Evolutionary conservation across 257 asterid species (phyloP).

Genomic region (Dorcoceras hygrometricum): DNA sequence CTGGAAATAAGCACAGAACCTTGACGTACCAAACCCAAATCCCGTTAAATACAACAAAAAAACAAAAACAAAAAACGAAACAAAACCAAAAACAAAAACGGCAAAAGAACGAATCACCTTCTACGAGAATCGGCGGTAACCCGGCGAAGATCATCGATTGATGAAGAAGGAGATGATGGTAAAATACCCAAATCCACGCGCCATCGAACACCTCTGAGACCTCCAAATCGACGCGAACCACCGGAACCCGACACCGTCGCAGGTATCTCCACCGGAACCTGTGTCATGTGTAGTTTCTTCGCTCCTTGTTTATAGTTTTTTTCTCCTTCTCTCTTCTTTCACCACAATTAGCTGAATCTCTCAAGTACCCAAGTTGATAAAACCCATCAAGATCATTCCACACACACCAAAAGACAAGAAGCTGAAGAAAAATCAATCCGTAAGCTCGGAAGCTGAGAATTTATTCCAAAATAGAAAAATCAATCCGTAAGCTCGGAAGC

Average conservation of each 20-base stretch:
- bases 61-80: neutral
- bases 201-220: constrained; percentile 92
- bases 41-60: neutral
- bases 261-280: constrained; percentile 22
- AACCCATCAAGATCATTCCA: neutral
- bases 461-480: neutral
- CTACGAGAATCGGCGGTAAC: constrained; percentile 64
- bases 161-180: constrained; percentile 64
- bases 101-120: constrained; percentile 8
- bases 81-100: no score
- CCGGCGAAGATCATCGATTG: constrained; percentile 82
- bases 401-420: neutral
- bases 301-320: constrained; percentile 4
- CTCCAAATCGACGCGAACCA: constrained; percentile 43
- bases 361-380: neutral
- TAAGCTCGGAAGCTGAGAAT: neutral
- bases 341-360: constrained; percentile 14
- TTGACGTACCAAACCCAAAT: neutral
- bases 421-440: neutral
- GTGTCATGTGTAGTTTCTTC: constrained; percentile 17
- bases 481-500: neutral
- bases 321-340: neutral
- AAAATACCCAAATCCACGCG: constrained; percentile 91
- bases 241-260: constrained; percentile 35
- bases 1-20: neutral